A percentile compares a stretch with the other conserved stretches of the same genome.
These are phyloP conservation scores for Massariosphaeria phaeospora DNA, from an alignment of 495 filamentous ascomycete species.

Conservation along the genomic window DNA sequence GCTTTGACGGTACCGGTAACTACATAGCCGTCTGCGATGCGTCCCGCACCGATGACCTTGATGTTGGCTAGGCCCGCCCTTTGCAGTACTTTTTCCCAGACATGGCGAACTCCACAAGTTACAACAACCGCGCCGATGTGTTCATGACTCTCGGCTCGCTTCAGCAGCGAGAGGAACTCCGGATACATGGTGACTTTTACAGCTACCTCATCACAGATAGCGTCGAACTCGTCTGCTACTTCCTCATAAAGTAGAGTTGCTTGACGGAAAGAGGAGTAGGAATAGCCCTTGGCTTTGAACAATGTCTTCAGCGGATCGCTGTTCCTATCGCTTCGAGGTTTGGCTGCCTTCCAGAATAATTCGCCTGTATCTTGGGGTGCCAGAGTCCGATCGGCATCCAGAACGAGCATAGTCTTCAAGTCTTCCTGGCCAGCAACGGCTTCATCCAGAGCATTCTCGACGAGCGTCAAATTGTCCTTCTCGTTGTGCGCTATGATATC, in stretches of 20 bases:
- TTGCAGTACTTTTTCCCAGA: conserved; percentile 57
- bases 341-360: conserved; percentile 46
- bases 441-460: conserved; percentile 43
- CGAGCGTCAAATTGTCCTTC: conserved; percentile 41
- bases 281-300: conserved; percentile 51
- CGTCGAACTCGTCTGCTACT: conserved; percentile 45
- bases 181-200: conserved; percentile 48
- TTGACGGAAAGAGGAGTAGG: conserved; percentile 55
- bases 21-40: conserved; percentile 48
- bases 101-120: conserved; percentile 52
- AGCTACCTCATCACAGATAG: conserved; percentile 40
- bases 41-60: conserved; percentile 54
- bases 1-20: conserved; percentile 53
- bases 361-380: conserved; percentile 50
- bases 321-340: background rate
- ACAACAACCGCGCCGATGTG: conserved; percentile 53
- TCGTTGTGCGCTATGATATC: conserved; percentile 46
- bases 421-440: conserved; percentile 30
- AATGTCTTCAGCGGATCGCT: conserved; percentile 44
- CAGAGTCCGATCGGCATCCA: conserved; percentile 59
- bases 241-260: conserved; percentile 55
- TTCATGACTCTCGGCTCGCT: conserved; percentile 32
- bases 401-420: conserved; percentile 47
- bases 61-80: conserved; percentile 46
- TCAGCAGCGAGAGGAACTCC: conserved; percentile 49